Evolutionary conservation across 108 stramenopile genomes (phyloP), one percentile per base, ranked within the genome.

Genomic region (Pseudonitzschia multistriata): DNA sequence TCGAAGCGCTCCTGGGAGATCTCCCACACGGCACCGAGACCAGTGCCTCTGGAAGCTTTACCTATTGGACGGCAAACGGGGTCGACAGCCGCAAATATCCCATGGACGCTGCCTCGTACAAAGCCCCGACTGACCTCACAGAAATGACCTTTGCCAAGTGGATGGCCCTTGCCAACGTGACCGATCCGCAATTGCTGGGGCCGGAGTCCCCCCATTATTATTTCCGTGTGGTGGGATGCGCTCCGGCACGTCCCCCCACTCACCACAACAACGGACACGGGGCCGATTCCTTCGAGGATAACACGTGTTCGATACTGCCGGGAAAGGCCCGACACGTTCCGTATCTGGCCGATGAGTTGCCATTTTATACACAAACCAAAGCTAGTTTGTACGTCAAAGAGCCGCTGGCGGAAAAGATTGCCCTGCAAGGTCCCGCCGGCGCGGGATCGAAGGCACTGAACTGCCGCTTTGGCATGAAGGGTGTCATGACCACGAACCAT

Each of bases 401-500:
- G 15, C 72, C 50, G 8, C 25, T 52, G 50, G 25, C 21, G 50
- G 22, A 52, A 11, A 52, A 24, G 55, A 40, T 25, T 24, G 49
- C 29, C 40, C 76, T 72, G 39, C 72, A 87, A 1, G 78, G 75
- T 27, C 11, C 10, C 8, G 50, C 50, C 50, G 42, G 13, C 8
- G 54, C 31, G 3, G 65, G 62, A 19, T 83, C 87, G 53, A 79
- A 85, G 25, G 94, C 91, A 11, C 90, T 97, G 35, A 86, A 95
- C 79, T 97, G 96, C 74, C 85, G 96, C 13, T 97, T 97, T 67
- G 96, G 96, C 62, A 95, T 95, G 94, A 85, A 77, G 49, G 89
- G 92, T 29, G 88, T 93, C 22, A 89, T 85, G 48, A 86, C 96
- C 24, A 93, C 90, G 55, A 83, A 88, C 37, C 95, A 94, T 68